Conservation (phyloP, 805 yeast genomes). For the Cyberlindnera maclurae region DNA sequence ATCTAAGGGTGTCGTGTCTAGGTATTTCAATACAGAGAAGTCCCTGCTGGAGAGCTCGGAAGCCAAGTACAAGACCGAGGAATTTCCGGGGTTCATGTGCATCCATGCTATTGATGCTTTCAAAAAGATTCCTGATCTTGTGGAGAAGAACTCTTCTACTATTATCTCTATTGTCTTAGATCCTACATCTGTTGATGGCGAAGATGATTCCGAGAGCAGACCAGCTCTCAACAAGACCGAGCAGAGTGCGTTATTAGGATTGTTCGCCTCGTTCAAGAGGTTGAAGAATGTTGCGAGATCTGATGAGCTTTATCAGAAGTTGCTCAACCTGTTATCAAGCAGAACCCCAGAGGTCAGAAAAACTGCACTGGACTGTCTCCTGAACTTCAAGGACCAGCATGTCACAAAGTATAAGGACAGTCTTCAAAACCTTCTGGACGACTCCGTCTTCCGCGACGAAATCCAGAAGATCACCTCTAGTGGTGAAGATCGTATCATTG, state of each 20-base stretch:
- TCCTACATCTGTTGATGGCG: constrained; percentile 6
- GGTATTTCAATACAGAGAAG: constrained; percentile 6
- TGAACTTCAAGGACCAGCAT: constrained; percentile 53
- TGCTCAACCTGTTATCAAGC: constrained; percentile 54
- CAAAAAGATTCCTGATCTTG: constrained; percentile 51
- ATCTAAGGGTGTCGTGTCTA: constrained; percentile 4
- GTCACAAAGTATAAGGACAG: constrained; percentile 67
- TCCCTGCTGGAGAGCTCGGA: constrained; percentile 13
- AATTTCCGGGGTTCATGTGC: constrained; percentile 27
- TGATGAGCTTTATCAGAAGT: constrained; percentile 44
- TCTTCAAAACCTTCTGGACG: constrained; percentile 70
- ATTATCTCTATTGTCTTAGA: constrained; percentile 53
- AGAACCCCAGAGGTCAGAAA: constrained; percentile 59
- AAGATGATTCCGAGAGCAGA: constrained; percentile 7
- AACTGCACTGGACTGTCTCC: constrained; percentile 60
- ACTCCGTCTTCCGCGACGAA: constrained; percentile 80
- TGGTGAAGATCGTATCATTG: constrained; percentile 46
- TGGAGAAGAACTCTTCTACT: constrained; percentile 53
- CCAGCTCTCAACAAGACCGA: constrained; percentile 34
- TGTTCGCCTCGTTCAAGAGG: constrained; percentile 59
- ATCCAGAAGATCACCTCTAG: constrained; percentile 53
- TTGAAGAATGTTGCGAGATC: constrained; percentile 48
- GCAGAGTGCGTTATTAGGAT: constrained; percentile 47
- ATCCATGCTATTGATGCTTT: constrained; percentile 53
- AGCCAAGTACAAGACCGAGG: constrained; percentile 3